These are phyloP conservation scores for Phaeosphaeriaceae sp. DNA, from an alignment of 2,329 filamentous ascomycete species.

Conservation along the genomic window DNA sequence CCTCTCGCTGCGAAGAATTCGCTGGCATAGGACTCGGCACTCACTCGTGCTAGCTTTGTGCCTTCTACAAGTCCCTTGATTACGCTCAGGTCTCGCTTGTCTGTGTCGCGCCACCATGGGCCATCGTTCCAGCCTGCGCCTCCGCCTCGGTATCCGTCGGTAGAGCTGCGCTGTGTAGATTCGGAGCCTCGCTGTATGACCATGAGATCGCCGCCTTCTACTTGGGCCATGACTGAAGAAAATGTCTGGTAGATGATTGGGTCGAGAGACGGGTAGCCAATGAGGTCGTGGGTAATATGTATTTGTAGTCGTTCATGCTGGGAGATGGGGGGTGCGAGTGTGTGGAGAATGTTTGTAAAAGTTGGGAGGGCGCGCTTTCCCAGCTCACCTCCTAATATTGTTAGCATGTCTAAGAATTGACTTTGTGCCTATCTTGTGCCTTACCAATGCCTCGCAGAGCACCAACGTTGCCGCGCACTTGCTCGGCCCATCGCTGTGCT, in stretches of 20 bases:
- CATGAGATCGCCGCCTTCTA: constrained; percentile 92
- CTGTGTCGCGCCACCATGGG: constrained; percentile 87
- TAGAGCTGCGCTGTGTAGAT: constrained; percentile 70
- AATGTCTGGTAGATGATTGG: constrained; percentile 92
- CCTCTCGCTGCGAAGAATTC: constrained; percentile 84
- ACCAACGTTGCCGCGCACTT: constrained; percentile 87
- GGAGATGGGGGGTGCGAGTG: constrained; percentile 92
- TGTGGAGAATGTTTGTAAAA: constrained; percentile 93
- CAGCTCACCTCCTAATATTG: constrained; percentile 72
- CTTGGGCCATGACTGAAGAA: constrained; percentile 96
- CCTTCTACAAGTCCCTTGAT: constrained; percentile 84
- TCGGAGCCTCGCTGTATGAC: constrained; percentile 94
- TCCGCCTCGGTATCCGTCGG: constrained; percentile 63
- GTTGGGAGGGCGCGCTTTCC: constrained; percentile 80
- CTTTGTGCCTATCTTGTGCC: not conserved
- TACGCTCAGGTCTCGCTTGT: constrained; percentile 76
- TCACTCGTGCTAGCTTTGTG: constrained; percentile 87
- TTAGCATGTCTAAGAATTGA: constrained; percentile 13
- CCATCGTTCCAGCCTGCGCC: constrained; percentile 85
- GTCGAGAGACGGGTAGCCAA: constrained; percentile 92
- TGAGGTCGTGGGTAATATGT: constrained; percentile 94
- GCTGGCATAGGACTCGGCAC: constrained; percentile 82
- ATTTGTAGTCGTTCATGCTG: constrained; percentile 97
- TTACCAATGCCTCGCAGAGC: constrained; percentile 77
- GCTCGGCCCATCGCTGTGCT: constrained; percentile 93